Evolutionary conservation across 2,329 filamentous ascomycete species (phyloP).

Genomic region (Elsinoe australis): DNA sequence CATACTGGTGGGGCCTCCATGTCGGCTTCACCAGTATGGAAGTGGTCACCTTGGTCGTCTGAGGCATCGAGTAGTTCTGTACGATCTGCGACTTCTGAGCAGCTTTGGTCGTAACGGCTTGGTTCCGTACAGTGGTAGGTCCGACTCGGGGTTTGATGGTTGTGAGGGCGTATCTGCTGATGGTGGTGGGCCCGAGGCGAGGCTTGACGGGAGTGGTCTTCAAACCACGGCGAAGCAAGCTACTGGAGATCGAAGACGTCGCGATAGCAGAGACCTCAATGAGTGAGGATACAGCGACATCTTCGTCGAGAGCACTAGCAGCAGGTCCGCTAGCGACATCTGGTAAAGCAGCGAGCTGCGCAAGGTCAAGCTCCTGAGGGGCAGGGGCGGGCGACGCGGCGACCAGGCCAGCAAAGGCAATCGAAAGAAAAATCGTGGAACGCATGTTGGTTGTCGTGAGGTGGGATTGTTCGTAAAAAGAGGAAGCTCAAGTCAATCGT

Average conservation of each 20-base stretch:
- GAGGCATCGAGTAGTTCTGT: no score
- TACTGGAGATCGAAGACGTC: slow-evolving; percentile 18
- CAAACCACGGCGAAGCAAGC: slow-evolving; percentile 18
- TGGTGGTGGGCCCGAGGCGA: no score
- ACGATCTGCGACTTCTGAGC: no score
- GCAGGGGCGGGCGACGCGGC: slow-evolving; percentile 20
- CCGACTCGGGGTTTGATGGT: no score
- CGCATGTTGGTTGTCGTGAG: slow-evolving; percentile 17
- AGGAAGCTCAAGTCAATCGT: no score
- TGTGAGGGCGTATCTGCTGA: no score
- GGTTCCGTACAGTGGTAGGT: no score
- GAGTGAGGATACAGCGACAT: slow-evolving; percentile 20
- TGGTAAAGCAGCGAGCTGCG: slow-evolving; percentile 22
- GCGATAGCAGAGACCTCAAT: slow-evolving; percentile 21
- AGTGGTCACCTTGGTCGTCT: slow-evolving; percentile 14
- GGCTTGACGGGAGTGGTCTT: background rate
- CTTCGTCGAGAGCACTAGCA: slow-evolving; percentile 20
- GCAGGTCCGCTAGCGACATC: slow-evolving; percentile 22
- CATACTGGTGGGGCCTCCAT: no score
- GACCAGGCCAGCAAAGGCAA: slow-evolving; percentile 22
- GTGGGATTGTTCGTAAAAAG: slow-evolving; percentile 6
- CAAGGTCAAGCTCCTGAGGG: slow-evolving; percentile 23
- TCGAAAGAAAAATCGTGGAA: slow-evolving; percentile 19
- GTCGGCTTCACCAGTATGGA: slow-evolving; percentile 4
- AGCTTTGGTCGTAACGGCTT: no score